These are phyloP conservation scores for Trichosporon faecale DNA, from an alignment of 1,284 basidiomycete genomes.

Conservation along the genomic window DNA sequence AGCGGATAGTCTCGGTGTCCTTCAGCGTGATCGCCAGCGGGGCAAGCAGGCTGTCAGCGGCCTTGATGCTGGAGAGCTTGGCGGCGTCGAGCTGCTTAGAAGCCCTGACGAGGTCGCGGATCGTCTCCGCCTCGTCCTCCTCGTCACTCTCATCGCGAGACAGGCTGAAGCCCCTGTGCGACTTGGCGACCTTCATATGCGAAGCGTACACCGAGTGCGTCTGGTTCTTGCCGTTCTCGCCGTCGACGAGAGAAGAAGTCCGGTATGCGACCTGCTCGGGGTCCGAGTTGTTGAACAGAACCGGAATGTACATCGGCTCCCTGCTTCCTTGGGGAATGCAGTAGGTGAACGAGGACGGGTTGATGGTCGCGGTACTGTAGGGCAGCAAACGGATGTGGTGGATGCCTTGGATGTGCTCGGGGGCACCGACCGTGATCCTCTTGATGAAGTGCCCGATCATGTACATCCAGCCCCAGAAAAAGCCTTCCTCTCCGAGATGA, in stretches of 20 bases:
- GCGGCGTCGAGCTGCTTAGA: conserved; percentile 52
- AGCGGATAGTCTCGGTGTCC: conserved; percentile 64
- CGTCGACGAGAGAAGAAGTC: conserved; percentile 64
- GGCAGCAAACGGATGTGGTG: conserved; percentile 47
- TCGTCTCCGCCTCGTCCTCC: conserved; percentile 62
- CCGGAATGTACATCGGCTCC: conserved; percentile 45
- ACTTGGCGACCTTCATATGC: conserved; percentile 30
- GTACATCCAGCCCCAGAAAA: conserved; percentile 24
- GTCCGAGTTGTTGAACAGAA: conserved; percentile 84
- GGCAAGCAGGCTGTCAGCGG: conserved; percentile 33
- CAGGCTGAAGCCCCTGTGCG: conserved; percentile 32
- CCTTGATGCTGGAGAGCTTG: conserved; percentile 43
- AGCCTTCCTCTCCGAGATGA: conserved; percentile 25
- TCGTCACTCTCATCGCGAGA: conserved; percentile 53
- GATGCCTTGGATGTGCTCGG: conserved; percentile 43
- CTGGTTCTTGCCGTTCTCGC: conserved; percentile 45
- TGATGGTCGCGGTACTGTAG: conserved; percentile 47
- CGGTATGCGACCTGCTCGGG: conserved; percentile 71
- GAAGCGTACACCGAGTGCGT: conserved; percentile 29
- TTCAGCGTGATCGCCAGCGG: conserved; percentile 34
- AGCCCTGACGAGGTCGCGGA: conserved; percentile 24
- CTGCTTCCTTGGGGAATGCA: conserved; percentile 43
- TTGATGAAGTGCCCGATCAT: conserved; percentile 8
- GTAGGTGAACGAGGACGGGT: conserved; percentile 49
- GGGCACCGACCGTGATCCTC: conserved; percentile 22